Conservation (phyloP, 73 alveolate genomes). For the Blepharisma japonicum region DNA sequence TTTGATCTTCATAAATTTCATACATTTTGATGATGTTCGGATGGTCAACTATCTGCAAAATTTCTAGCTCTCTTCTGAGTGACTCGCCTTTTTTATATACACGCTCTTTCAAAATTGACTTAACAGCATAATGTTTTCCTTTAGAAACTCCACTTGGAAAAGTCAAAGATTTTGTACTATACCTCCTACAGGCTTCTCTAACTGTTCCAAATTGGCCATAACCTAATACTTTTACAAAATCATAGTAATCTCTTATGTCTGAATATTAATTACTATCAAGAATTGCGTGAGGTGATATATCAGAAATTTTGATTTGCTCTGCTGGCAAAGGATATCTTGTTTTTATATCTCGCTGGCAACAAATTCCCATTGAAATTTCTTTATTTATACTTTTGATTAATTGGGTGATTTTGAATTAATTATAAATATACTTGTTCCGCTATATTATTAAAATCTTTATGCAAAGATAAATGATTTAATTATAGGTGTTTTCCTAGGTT, state of each 20-base stretch:
- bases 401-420: too few species aligned
- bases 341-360: too few species aligned
- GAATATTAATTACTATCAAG: not conserved
- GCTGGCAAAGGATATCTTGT: too few species aligned
- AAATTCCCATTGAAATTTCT: too few species aligned
- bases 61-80: constrained; percentile 74
- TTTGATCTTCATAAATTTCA: constrained; percentile 84
- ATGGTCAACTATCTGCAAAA: constrained; percentile 73
- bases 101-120: constrained; percentile 35
- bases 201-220: constrained; percentile 33
- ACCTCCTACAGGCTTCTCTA: constrained; percentile 11
- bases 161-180: too few species aligned
- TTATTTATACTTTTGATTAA: too few species aligned
- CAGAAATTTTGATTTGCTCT: not conserved
- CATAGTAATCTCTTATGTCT: not conserved
- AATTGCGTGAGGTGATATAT: not conserved
- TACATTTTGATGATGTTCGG: constrained; percentile 81
- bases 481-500: too few species aligned
- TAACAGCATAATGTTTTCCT: constrained; percentile 10
- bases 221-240: constrained; percentile 18
- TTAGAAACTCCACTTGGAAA: not conserved
- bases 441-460: too few species aligned
- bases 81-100: constrained; percentile 51
- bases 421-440: too few species aligned
- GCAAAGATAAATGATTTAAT: too few species aligned